Percentiles rank a stretch among this genome's conserved stretches.
phyloP scores from a whole-genome alignment of 345 rosid species.

The Sonneratia alba region DNA sequence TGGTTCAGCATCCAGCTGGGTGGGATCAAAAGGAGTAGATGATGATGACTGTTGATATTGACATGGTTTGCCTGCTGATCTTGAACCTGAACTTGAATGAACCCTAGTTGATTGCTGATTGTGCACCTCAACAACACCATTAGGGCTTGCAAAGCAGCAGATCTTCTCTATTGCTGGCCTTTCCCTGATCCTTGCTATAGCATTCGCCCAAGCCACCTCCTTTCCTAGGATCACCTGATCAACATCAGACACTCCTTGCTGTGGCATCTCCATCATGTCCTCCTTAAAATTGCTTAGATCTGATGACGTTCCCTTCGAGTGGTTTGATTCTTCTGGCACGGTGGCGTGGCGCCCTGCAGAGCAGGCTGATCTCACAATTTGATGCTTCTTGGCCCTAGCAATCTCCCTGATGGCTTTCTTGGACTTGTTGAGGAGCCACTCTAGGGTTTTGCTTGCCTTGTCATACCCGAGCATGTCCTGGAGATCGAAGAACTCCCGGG shows the following conservation, averaged over 20 bases:
- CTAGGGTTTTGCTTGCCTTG: conserved; percentile 76
- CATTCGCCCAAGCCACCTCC: conserved; percentile 30
- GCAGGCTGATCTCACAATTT: neutral
- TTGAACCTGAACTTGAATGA: neutral
- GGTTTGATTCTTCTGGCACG: neutral
- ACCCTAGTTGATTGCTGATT: neutral
- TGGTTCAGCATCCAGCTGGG: neutral
- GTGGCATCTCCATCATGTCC: conserved; percentile 12
- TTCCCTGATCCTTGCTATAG: conserved; percentile 53
- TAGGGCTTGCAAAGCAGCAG: neutral
- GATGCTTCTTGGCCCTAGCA: conserved; percentile 11
- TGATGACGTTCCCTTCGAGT: neutral
- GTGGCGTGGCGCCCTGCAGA: neutral
- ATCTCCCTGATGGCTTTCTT: conserved; percentile 44
- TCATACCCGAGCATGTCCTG: conserved; percentile 82
- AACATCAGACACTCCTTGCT: neutral
- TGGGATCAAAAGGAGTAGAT: neutral
- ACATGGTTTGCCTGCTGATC: neutral
- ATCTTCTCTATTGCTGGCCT: conserved; percentile 10
- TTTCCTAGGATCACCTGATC: conserved; percentile 10
- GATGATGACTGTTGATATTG: neutral
- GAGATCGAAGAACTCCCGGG: conserved; percentile 73
- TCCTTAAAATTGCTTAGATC: conserved; percentile 4
- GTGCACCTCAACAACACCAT: neutral
- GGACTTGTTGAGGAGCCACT: conserved; percentile 66